Base-by-base conservation (phyloP, 225 moss, liverwort and hornwort species). In the Marchantia paleacea region DNA sequence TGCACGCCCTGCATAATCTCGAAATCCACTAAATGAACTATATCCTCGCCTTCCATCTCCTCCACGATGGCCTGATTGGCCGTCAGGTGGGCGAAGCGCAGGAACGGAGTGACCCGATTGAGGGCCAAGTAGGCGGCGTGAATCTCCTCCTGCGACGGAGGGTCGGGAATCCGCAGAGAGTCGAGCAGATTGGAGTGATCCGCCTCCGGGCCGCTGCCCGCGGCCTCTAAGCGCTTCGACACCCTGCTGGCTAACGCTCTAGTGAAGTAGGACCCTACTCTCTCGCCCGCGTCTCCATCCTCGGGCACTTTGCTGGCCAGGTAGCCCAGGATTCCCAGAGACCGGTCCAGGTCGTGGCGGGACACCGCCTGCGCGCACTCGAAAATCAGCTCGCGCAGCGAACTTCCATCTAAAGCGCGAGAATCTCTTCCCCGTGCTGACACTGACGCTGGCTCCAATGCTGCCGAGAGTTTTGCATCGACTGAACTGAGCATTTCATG, bases 401-500 rank as follows among this genome's bases (percentile, higher is more conserved):
- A 91, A 84, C 86, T 91, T 55, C 73, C 89, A 82, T 91, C 90
- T 63, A 75, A 79, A 60, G 81, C 88, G 80, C 82, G 86, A 87
- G 86, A 85, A 72, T 85, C 83, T 12, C 83, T 80, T 73, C 83
- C 84, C 71, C 82, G 87, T 50, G 90, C 88, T 54, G 82, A 78
- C 55, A 85, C 20, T 75, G 87, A 52, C 69, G 75, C 75, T 50
- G 86, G 89, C 73, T 94, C 94, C 86, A 89, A 89, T 79, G 87
- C 65, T 85, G 87, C 90, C 73, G 92, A 90, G 87, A 89, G 91
- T 84, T 91, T 85, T 84, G 92, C 91, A 87, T 90, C 92, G 88
- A 90, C 86, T 86, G 97, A 94, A 87, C 92, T 92, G 86, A 91
- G 97, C 97, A 97, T 97, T 90, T 94, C 94, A 97, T 94, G 94